These are phyloP conservation scores for Amaranthus tricolor DNA, from an alignment of 179 eudicot species.

Conservation along the genomic window DNA sequence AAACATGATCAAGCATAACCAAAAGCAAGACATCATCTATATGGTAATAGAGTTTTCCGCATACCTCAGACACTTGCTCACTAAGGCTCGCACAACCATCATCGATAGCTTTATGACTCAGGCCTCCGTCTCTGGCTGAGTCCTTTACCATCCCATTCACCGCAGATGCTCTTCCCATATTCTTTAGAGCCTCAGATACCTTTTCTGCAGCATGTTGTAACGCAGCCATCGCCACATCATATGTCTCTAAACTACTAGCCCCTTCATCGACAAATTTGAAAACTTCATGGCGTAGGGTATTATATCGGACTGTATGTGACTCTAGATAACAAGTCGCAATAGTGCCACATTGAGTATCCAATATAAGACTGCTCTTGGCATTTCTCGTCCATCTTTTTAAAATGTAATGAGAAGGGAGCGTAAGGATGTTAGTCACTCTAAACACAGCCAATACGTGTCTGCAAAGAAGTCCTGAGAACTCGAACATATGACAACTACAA, in stretches of 20 bases:
- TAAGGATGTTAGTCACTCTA: constrained; percentile 59
- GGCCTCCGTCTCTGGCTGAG: constrained; percentile 25
- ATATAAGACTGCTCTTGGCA: constrained; percentile 57
- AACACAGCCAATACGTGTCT: constrained; percentile 66
- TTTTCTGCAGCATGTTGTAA: constrained; percentile 61
- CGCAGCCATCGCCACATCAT: constrained; percentile 51
- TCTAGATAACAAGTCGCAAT: constrained; percentile 45
- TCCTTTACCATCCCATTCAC: constrained; percentile 42
- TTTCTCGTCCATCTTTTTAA: constrained; percentile 67
- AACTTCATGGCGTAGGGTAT: constrained; percentile 55
- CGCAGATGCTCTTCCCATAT: constrained; percentile 40
- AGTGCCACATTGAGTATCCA: constrained; percentile 41
- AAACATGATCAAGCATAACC: neutral
- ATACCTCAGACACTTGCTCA: constrained; percentile 64
- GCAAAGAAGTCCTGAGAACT: constrained; percentile 71
- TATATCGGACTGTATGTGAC: constrained; percentile 61
- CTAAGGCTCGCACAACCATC: constrained; percentile 28
- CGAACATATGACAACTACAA: constrained; percentile 75
- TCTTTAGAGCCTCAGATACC: constrained; percentile 46
- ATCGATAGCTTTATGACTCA: constrained; percentile 19
- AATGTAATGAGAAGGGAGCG: constrained; percentile 59
- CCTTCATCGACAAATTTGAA: constrained; percentile 64
- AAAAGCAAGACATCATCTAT: neutral
- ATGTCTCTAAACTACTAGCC: constrained; percentile 49
- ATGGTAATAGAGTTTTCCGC: neutral